Conservation (phyloP, 2,329 filamentous ascomycete species). For the Fusarium albosuccineum region DNA sequence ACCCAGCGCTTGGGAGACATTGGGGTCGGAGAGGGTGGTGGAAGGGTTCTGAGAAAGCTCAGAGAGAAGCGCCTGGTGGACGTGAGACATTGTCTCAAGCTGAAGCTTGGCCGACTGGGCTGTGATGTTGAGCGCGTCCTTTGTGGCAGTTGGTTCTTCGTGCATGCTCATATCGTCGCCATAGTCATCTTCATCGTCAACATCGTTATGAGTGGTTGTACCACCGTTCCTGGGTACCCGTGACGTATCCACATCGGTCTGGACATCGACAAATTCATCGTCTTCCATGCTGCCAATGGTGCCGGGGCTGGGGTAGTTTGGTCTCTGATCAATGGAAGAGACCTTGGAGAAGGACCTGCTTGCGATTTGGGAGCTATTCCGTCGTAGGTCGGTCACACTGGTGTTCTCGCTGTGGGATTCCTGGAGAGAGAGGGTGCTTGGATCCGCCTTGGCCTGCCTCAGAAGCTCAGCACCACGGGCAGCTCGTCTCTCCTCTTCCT, state of each 20-base stretch:
- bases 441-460: slow-evolving; percentile 83
- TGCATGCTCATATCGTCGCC: slow-evolving; percentile 80
- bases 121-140: slow-evolving; percentile 97
- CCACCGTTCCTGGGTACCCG: slow-evolving; percentile 53
- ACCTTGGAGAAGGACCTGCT: slow-evolving; percentile 48
- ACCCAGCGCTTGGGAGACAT: slow-evolving; percentile 80
- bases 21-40: slow-evolving; percentile 80
- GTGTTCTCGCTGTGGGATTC: slow-evolving; percentile 65
- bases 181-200: slow-evolving; percentile 83
- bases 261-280: slow-evolving; percentile 64
- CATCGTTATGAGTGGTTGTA: slow-evolving; percentile 54
- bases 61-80: slow-evolving; percentile 82
- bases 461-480: slow-evolving; percentile 81
- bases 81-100: slow-evolving; percentile 87
- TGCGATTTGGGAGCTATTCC: slow-evolving; percentile 60
- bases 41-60: slow-evolving; percentile 76
- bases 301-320: slow-evolving; percentile 56
- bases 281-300: slow-evolving; percentile 65
- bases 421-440: slow-evolving; percentile 63
- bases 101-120: slow-evolving; percentile 95
- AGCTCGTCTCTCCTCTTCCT: slow-evolving; percentile 85
- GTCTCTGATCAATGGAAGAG: slow-evolving; percentile 49
- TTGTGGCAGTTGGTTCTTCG: slow-evolving; percentile 79
- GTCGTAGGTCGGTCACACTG: slow-evolving; percentile 62
- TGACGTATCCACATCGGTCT: slow-evolving; percentile 58